Percentiles rank a stretch among this genome's conserved stretches.
Evolutionary conservation across 164 flowering plant genomes (phyloP).

Genomic region (Nelumbo lutea): DNA sequence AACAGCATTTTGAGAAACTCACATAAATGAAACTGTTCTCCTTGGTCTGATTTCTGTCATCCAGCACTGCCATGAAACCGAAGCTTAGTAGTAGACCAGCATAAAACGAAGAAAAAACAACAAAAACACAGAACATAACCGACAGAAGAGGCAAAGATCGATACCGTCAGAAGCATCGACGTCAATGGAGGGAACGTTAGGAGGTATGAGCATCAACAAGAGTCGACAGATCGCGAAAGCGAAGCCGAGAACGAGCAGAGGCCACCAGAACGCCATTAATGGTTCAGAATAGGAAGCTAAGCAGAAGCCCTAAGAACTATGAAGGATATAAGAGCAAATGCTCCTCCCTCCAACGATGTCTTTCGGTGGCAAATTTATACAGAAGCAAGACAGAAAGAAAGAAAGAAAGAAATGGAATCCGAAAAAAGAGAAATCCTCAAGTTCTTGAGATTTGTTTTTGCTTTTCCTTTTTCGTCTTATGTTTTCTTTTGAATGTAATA

Average conservation of each 20-base stretch:
- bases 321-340: constrained; percentile 2
- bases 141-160: constrained; percentile 10
- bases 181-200: constrained; percentile 93
- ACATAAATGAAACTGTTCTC: constrained; percentile 89
- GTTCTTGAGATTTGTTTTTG: background rate
- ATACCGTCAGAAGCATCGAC: constrained; percentile 92
- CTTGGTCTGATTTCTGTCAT: constrained; percentile 68
- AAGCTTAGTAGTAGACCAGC: constrained; percentile 6
- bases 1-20: constrained; percentile 26
- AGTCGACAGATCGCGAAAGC: constrained; percentile 78
- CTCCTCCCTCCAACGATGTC: too few species aligned
- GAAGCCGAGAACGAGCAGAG: constrained; percentile 63
- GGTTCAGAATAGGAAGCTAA: background rate
- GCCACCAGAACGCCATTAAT: constrained; percentile 92
- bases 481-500: background rate
- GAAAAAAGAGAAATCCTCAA: background rate
- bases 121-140: background rate
- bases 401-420: background rate
- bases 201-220: constrained; percentile 89
- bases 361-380: too few species aligned
- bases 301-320: constrained; percentile 1
- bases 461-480: background rate
- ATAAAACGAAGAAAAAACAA: background rate
- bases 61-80: constrained; percentile 54
- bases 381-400: background rate